Conservation (phyloP, 805 yeast genomes). For the Lachancea waltii region DNA sequence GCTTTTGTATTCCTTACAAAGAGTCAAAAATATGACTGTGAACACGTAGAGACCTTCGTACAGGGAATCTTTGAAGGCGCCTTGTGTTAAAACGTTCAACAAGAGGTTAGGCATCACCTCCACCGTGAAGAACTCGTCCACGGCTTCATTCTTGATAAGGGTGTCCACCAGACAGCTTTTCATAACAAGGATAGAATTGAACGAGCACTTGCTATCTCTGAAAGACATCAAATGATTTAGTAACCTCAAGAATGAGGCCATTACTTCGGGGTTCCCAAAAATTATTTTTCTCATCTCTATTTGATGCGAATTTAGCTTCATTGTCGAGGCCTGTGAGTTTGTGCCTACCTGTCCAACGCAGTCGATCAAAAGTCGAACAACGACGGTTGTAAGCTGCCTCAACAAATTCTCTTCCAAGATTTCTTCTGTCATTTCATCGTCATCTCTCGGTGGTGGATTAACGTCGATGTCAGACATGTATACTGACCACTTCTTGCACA, state of each 20-base stretch:
- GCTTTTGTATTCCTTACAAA: constrained; percentile 66
- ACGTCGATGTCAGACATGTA: constrained; percentile 35
- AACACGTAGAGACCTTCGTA: constrained; percentile 88
- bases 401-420: constrained; percentile 96
- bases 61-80: constrained; percentile 78
- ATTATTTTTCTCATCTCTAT: constrained; percentile 59
- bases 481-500: constrained; percentile 66
- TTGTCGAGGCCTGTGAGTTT: constrained; percentile 29
- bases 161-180: constrained; percentile 67
- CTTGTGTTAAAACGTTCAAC: constrained; percentile 60
- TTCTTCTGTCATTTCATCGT: constrained; percentile 86
- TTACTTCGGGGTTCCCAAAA: constrained; percentile 52
- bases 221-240: constrained; percentile 72
- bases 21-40: constrained; percentile 68
- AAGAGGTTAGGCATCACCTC: constrained; percentile 65
- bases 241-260: constrained; percentile 73
- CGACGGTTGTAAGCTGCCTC: constrained; percentile 88
- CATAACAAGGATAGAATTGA: constrained; percentile 77
- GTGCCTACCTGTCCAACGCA: constrained; percentile 72
- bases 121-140: constrained; percentile 50
- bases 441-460: constrained; percentile 55
- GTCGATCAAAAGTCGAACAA: constrained; percentile 80
- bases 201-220: constrained; percentile 88
- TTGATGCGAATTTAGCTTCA: constrained; percentile 47
- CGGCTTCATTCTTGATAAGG: constrained; percentile 62